Evolutionary conservation across 2,329 filamentous ascomycete species (phyloP), one percentile per base, ranked within the genome.

Genomic region (Exophiala alcalophila): DNA sequence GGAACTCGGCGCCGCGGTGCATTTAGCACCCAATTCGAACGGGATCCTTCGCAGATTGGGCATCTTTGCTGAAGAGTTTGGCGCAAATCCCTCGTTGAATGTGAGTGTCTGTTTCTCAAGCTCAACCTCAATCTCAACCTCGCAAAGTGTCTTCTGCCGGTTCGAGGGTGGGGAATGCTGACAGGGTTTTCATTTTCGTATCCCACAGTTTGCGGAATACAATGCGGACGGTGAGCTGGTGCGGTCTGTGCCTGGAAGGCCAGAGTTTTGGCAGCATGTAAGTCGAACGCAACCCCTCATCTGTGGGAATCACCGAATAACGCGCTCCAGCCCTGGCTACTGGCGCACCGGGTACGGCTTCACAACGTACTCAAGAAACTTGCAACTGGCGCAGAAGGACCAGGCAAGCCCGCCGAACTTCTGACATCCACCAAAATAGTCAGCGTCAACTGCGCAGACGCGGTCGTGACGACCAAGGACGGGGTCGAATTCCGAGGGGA

Each of bases 1-100:
- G 36, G 46, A 49, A 27, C 12, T 39, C 20, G 80, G 80, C 0
- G 79, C 80, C 3, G 79, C 79, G 0, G 70, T 83, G n/a, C 78
- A 83, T 54, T 57, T 83, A 4, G 72, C 76, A 0, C 78, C 80
- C 0, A 84, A 84, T 53, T 64, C 71, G 2, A 80, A 81, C 57
- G 75, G 77, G 0, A 60, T 83, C 3, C 62, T 83, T 3, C 59
- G 61, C 4, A 61, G 68, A 23, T 58, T 73, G 35, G 70, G 71
- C 0, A 52, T 75, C 1, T 58, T 60, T 35, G 62, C 67, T 0
- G 64, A 68, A 43, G 56, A 59, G 0, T 64, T 64, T 28, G 69
- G 70, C 1, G 65, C 70, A 42, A 68, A 60, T 57, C 82, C 79
- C 4, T 10, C n/a, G n/a, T n/a, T n/a, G n/a, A n/a, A n/a, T n/a